Base-by-base conservation (phyloP, 306 rosid genomes). In the Quercus robur region DNA sequence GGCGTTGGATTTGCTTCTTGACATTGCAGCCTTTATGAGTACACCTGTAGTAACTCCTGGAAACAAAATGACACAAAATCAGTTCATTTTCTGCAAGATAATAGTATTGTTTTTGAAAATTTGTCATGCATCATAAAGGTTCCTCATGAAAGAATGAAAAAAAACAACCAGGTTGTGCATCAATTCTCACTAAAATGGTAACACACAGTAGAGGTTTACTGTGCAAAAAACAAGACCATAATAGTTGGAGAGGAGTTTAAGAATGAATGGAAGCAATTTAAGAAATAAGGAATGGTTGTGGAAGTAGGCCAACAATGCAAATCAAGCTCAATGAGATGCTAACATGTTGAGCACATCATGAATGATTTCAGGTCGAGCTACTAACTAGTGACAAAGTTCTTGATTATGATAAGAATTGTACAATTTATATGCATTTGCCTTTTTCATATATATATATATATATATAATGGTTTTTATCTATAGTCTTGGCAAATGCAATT, bases 11-110 rank as follows among this genome's bases (percentile, higher is more conserved):
- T 81, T 90, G 93, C 83, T 92, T 90, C 72, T 84, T 92, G 1
- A 92, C 97, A 70, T 78, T 82, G 87, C 97, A 90, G 4, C 92
- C 97, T 74, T 79, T 69, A 75, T 86, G 75, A 3, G 93, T 73
- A 57, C 97, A 92, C 85, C 79, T 90, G 74, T 92, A 90, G 82
- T 90, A 92, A 77, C 92, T 87, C 57, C 94, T 92, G 89, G 57
- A 73, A 58, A 57, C 41, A 21, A 55, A 18, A 20, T 20, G 15
- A 38, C 49, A 49, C 33, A 56, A 69, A 56, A 33, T 21, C 21
- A 66, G 4, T 9, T 52, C 3, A 49, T 49, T 49, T 38, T 14
- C 17, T 25, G 35, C 5, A 13, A 2, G 1, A 23, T 21, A 57
- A n/a, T 20, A 5, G 23, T n/a, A 12, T 20, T 20, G 0, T 21